phyloP scores from a whole-genome alignment of 495 filamentous ascomycete species.

The Eremomyces bilateralis region DNA sequence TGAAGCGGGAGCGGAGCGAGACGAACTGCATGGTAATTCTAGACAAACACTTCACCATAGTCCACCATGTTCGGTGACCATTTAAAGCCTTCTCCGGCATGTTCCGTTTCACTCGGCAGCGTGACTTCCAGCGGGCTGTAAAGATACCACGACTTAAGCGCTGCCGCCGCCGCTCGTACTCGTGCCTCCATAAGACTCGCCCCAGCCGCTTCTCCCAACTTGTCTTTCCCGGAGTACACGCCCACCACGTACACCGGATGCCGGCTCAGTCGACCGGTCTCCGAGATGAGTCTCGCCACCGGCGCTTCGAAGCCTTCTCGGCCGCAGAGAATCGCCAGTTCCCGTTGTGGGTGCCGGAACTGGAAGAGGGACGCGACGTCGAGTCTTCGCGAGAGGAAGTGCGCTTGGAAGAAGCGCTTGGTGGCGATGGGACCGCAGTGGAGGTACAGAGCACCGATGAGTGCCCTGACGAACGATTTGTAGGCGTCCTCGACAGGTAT shows the following conservation, averaged over 20 bases:
- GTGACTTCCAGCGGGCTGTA: constrained; percentile 56
- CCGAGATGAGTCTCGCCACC: constrained; percentile 63
- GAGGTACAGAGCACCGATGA: constrained; percentile 66
- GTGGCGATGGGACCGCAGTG: constrained; percentile 47
- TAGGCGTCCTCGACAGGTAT: constrained; percentile 20
- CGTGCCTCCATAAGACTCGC: constrained; percentile 55
- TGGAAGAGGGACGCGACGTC: constrained; percentile 55
- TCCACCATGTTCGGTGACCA: constrained; percentile 81
- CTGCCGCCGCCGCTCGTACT: constrained; percentile 52
- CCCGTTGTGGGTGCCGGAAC: constrained; percentile 62
- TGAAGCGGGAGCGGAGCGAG: too few species aligned
- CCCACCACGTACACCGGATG: constrained; percentile 89
- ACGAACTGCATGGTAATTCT: too few species aligned
- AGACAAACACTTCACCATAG: constrained; percentile 81
- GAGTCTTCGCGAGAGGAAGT: constrained; percentile 62
- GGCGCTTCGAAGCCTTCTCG: constrained; percentile 78
- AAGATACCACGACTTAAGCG: constrained; percentile 86
- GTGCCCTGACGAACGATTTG: constrained; percentile 52
- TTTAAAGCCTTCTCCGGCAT: constrained; percentile 27
- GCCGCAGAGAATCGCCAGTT: constrained; percentile 57
- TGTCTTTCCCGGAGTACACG: constrained; percentile 70
- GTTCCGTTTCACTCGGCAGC: constrained; percentile 67
- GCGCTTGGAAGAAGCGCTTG: constrained; percentile 59
- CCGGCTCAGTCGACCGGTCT: constrained; percentile 65
- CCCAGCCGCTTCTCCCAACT: constrained; percentile 70